A percentile compares a stretch with the other conserved stretches of the same genome.
These are phyloP conservation scores for Phaseolus lunatus DNA, from an alignment of 306 rosid species.

Conservation along the genomic window DNA sequence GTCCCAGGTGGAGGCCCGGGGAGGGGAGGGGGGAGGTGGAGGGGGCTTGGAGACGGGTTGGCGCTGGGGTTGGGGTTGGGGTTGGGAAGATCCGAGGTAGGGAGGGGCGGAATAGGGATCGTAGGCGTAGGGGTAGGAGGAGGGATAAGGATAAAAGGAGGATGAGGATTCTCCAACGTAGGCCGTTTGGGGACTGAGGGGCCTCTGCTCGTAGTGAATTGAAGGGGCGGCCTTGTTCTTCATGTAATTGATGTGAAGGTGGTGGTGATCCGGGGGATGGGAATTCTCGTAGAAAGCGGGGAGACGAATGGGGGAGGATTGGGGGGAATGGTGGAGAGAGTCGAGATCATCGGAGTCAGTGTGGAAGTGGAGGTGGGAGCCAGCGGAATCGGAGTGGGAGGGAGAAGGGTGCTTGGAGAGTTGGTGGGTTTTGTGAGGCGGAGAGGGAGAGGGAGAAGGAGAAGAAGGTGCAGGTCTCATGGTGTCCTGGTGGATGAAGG, in stretches of 20 bases:
- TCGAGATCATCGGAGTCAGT: constrained; percentile 53
- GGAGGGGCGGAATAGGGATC: constrained; percentile 41
- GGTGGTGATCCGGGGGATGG: neutral
- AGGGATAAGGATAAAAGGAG: constrained; percentile 8
- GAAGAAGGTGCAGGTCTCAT: neutral
- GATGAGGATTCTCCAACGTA: constrained; percentile 81
- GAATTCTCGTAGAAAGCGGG: neutral
- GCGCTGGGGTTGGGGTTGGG: constrained; percentile 41
- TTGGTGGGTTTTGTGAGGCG: constrained; percentile 19
- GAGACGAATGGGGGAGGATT: constrained; percentile 69
- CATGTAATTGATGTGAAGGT: constrained; percentile 66
- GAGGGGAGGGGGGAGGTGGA: constrained; percentile 93
- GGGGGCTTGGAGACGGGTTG: constrained; percentile 62
- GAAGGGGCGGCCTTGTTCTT: constrained; percentile 71
- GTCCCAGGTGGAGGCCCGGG: constrained; percentile 75
- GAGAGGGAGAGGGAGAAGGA: constrained; percentile 56
- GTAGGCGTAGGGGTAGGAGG: neutral
- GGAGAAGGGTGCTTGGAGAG: constrained; percentile 38
- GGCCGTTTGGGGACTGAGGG: constrained; percentile 51
- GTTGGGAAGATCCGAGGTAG: constrained; percentile 47
- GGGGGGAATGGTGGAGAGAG: constrained; percentile 61
- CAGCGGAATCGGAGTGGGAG: constrained; percentile 70
- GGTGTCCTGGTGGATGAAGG: constrained; percentile 53
- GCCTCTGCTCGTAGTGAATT: constrained; percentile 69
- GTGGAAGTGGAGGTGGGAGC: constrained; percentile 77